Evolutionary conservation across 352 stramenopile genomes (phyloP).

Genomic region (Phytophthora fragariaefolia): DNA sequence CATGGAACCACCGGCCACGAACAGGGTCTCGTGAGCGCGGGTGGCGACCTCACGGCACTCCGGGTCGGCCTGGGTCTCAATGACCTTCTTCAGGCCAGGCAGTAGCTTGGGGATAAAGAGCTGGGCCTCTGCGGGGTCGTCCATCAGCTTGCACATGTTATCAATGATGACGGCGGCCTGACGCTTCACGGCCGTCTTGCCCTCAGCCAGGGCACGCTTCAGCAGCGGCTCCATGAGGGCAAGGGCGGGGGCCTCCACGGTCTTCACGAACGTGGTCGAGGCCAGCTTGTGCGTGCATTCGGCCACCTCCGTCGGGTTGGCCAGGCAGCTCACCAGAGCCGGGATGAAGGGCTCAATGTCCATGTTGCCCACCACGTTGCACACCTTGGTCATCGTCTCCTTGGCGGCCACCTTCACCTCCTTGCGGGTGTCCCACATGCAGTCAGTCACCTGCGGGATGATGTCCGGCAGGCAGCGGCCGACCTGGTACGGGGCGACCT

Average conservation of each 20-base stretch:
- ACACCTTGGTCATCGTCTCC: constrained; percentile 94
- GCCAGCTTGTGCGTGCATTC: constrained; percentile 99
- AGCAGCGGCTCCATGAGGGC: constrained; percentile 98
- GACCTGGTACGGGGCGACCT: constrained; percentile 94
- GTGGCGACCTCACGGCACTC: constrained; percentile 97
- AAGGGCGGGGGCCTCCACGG: constrained; percentile 95
- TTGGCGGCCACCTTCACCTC: constrained; percentile 97
- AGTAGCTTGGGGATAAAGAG: constrained; percentile 98
- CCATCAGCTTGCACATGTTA: constrained; percentile 99
- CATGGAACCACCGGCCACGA: constrained; percentile 93
- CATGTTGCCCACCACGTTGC: constrained; percentile 98
- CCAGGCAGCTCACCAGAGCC: constrained; percentile 97
- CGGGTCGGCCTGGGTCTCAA: constrained; percentile 95
- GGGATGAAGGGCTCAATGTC: constrained; percentile 99
- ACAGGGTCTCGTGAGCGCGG: constrained; percentile 93
- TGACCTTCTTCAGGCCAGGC: constrained; percentile 96
- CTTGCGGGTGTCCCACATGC: constrained; percentile 99
- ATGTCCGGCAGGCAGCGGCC: constrained; percentile 96
- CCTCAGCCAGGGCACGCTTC: constrained; percentile 95
- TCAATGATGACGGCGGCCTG: constrained; percentile 99
- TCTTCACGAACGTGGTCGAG: constrained; percentile 99
- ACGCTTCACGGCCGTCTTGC: constrained; percentile 96
- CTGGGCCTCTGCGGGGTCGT: constrained; percentile 96
- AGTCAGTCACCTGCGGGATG: constrained; percentile 97
- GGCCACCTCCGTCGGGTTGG: constrained; percentile 96